Evolutionary conservation across 1,139 yeast genomes (phyloP).

Genomic region (Blastobotrys proliferans): DNA sequence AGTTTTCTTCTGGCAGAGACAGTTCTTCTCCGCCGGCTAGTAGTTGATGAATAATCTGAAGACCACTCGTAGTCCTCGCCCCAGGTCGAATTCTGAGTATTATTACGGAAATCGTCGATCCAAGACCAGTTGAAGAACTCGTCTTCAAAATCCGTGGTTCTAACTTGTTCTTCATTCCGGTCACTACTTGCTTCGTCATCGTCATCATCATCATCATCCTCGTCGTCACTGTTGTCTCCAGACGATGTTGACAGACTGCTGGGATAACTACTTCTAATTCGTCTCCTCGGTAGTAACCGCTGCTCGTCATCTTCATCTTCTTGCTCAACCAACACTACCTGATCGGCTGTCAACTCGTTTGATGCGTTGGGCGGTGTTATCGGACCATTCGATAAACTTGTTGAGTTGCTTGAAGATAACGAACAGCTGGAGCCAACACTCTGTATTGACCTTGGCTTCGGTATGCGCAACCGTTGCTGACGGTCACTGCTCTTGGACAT

Average conservation of each 20-base stretch:
- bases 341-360: neutral
- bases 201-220: conserved; percentile 7
- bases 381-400: conserved; percentile 6
- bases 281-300: neutral
- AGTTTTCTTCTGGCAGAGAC: neutral
- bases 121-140: conserved; percentile 9
- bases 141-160: neutral
- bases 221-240: conserved; percentile 13
- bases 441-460: conserved; percentile 2
- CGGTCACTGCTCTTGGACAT: neutral
- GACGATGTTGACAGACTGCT: neutral
- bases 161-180: neutral
- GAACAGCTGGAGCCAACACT: conserved; percentile 7
- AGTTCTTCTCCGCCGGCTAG: neutral
- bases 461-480: too few relatives aligned
- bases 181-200: conserved; percentile 1
- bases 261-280: neutral
- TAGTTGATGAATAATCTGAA: neutral
- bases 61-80: neutral
- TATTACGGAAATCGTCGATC: conserved; percentile 8
- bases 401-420: conserved; percentile 1
- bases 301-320: neutral
- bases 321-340: neutral
- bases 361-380: neutral
- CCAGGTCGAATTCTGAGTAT: neutral